These are phyloP conservation scores for Tylopilus plumbeoviolaceoides DNA, from an alignment of 768 basidiomycete species.

Conservation along the genomic window DNA sequence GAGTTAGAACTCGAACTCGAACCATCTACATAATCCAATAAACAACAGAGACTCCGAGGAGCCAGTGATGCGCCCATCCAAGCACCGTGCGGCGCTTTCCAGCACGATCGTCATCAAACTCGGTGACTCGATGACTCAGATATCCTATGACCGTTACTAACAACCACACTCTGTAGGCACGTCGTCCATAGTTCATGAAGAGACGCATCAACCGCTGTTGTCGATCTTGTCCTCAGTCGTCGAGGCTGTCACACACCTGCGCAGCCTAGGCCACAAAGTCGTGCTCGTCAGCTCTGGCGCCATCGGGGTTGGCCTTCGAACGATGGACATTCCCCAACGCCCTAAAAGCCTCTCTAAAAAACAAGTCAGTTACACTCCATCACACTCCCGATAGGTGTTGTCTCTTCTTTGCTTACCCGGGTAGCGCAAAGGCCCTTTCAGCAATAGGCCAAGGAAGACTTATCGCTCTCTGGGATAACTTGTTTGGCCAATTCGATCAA, in stretches of 20 bases:
- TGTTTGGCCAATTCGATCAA: constrained; percentile 90
- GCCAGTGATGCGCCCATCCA: constrained; percentile 14
- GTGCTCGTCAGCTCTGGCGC: constrained; percentile 96
- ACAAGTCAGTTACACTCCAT: constrained; percentile 56
- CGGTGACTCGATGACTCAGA: constrained; percentile 41
- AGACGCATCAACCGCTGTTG: constrained; percentile 86
- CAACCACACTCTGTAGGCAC: constrained; percentile 48
- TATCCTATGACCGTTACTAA: constrained; percentile 4
- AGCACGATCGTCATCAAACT: constrained; percentile 85
- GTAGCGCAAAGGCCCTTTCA: constrained; percentile 73
- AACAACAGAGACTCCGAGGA: too few species aligned
- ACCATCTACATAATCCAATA: too few species aligned
- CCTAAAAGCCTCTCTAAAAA: constrained; percentile 88
- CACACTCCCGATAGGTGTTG: background rate
- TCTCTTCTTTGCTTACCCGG: constrained; percentile 14
- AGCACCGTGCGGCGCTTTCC: constrained; percentile 28
- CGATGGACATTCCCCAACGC: constrained; percentile 78
- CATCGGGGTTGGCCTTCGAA: constrained; percentile 91
- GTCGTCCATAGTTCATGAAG: constrained; percentile 94
- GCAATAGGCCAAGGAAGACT: constrained; percentile 96
- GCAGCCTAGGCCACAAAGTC: constrained; percentile 83
- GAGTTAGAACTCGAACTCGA: too few species aligned
- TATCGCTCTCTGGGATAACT: constrained; percentile 95
- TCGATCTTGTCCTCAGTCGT: constrained; percentile 90
- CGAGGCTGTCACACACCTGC: constrained; percentile 81